phyloP scores from a whole-genome alignment of 331 rosid genomes.

The Stylosanthes scabra region DNA sequence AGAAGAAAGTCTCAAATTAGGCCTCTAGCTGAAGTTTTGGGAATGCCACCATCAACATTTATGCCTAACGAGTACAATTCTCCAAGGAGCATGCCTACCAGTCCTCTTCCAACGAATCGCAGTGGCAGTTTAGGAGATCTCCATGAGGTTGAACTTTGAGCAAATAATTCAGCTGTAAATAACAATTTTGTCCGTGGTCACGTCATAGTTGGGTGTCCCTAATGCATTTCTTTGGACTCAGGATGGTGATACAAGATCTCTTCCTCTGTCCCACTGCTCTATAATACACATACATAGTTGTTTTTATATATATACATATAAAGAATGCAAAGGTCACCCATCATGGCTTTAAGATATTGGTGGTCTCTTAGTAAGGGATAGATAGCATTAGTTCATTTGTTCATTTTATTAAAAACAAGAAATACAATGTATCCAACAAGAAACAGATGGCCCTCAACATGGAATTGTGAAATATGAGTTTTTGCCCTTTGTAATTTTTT shows the following conservation, averaged over 20 bases:
- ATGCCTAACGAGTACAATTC: constrained; percentile 55
- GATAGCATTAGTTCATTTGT: constrained; percentile 70
- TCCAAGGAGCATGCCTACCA: constrained; percentile 51
- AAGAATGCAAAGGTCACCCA: constrained; percentile 14
- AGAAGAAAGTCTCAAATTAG: constrained; percentile 45
- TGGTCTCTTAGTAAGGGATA: constrained; percentile 31
- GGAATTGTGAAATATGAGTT: constrained; percentile 48
- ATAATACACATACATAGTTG: no score
- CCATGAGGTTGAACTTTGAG: constrained; percentile 90
- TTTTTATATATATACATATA: no score
- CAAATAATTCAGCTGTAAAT: constrained; percentile 71
- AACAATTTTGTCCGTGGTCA: constrained; percentile 72
- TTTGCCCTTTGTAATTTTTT: constrained; percentile 36
- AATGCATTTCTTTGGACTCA: constrained; percentile 48
- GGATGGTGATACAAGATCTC: no score
- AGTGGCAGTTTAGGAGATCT: constrained; percentile 64
- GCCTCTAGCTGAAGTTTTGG: constrained; percentile 69
- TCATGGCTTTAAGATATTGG: constrained; percentile 46
- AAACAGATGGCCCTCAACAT: constrained; percentile 39
- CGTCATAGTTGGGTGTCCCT: constrained; percentile 53
- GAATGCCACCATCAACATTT: constrained; percentile 55
- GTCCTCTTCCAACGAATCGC: no score
- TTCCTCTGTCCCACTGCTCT: no score
- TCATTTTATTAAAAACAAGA: constrained; percentile 62
- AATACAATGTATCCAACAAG: constrained; percentile 34